Percentiles rank a stretch among this genome's conserved stretches.
Evolutionary conservation across 495 filamentous ascomycete genomes (phyloP).

Genomic region (Aspergillus ellipticus): DNA sequence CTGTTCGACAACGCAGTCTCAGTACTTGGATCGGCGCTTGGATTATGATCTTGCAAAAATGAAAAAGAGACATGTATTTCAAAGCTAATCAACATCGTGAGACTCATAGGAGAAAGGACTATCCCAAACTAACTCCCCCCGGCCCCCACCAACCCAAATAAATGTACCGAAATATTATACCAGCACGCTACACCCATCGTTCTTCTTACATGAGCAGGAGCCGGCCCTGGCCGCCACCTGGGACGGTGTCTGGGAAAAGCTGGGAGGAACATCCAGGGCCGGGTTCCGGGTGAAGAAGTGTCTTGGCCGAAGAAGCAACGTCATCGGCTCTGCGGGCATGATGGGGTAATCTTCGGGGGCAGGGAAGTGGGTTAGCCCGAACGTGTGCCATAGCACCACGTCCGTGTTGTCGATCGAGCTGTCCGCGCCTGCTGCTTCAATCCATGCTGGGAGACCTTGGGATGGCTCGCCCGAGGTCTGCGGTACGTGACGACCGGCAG

Average conservation of each 20-base stretch:
- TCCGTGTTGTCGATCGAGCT: conserved; percentile 78
- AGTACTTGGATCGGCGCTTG: no score
- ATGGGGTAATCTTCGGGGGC: conserved; percentile 90
- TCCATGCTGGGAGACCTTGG: conserved; percentile 76
- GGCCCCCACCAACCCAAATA: background rate
- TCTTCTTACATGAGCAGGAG: conserved; percentile 39
- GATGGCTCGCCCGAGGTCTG: conserved; percentile 87
- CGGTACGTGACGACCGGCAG: conserved; percentile 89
- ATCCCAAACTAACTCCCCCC: no score
- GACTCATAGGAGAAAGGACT: background rate
- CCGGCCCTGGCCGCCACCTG: conserved; percentile 53
- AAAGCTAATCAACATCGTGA: background rate
- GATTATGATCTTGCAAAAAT: no score
- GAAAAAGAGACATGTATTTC: background rate
- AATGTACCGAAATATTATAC: conserved; percentile 26
- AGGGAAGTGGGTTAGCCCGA: conserved; percentile 90
- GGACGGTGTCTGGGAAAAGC: conserved; percentile 69
- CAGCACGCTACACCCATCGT: conserved; percentile 40
- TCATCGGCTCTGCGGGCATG: conserved; percentile 93
- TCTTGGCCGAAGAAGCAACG: conserved; percentile 73
- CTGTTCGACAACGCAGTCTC: no score
- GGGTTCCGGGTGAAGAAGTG: conserved; percentile 89
- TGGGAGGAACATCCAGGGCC: conserved; percentile 81
- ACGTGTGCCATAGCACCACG: conserved; percentile 94
- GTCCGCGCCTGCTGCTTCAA: conserved; percentile 59